Percentiles rank a stretch among this genome's conserved stretches.
Evolutionary conservation across 2,329 filamentous ascomycete species (phyloP).

Genomic region (Myriangium duriaei): DNA sequence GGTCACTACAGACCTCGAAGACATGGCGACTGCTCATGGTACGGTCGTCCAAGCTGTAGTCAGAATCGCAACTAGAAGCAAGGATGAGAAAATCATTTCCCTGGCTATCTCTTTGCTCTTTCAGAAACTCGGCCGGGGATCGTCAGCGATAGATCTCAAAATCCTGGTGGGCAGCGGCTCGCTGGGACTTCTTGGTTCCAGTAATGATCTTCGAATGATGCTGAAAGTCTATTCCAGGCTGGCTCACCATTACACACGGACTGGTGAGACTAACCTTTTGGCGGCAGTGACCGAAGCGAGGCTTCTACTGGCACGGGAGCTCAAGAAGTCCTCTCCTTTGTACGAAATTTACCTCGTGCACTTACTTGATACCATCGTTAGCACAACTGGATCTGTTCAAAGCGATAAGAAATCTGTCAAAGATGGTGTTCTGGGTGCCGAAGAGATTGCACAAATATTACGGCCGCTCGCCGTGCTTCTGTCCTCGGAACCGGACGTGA

Average conservation of each 20-base stretch:
- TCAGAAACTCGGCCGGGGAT: conserved; percentile 88
- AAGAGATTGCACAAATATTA: conserved; percentile 77
- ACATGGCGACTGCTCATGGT: conserved; percentile 61
- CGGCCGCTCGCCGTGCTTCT: conserved; percentile 80
- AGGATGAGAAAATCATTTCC: conserved; percentile 84
- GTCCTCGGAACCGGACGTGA: conserved; percentile 41
- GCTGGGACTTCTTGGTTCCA: conserved; percentile 63
- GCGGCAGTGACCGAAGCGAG: conserved; percentile 71
- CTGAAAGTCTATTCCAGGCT: conserved; percentile 72
- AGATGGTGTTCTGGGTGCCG: conserved; percentile 57
- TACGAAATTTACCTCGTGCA: conserved; percentile 77
- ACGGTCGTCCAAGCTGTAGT: conserved; percentile 95
- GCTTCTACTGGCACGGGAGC: conserved; percentile 59
- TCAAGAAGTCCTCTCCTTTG: conserved; percentile 56
- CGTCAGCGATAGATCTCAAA: conserved; percentile 62
- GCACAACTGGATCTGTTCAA: conserved; percentile 50
- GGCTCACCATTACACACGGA: conserved; percentile 57
- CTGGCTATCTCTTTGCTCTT: conserved; percentile 88
- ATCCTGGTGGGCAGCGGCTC: conserved; percentile 74
- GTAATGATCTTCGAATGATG: conserved; percentile 71
- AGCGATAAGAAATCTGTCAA: conserved; percentile 59
- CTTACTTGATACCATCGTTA: conserved; percentile 75
- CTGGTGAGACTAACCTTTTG: conserved; percentile 54
- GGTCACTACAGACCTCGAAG: conserved; percentile 61
- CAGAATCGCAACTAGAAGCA: conserved; percentile 67